phyloP scores from a whole-genome alignment of 257 asterid genomes.

The Solanum lycopersicoides region DNA sequence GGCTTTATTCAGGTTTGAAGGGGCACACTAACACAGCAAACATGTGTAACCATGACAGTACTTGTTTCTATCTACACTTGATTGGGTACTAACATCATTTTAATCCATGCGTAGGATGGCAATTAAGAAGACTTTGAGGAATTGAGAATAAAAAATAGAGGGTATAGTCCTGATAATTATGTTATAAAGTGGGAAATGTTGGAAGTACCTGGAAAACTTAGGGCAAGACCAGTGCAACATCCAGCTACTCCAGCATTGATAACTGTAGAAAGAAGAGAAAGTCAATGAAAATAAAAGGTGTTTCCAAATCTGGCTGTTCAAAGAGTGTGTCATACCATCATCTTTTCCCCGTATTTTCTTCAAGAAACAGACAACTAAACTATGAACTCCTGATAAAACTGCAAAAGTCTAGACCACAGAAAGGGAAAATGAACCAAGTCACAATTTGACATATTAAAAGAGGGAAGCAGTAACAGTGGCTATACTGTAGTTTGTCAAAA shows the following conservation, averaged over 20 bases:
- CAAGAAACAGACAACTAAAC: slow-evolving; percentile 76
- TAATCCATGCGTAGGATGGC: neutral
- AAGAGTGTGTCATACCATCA: slow-evolving; percentile 46
- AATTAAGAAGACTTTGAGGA: neutral
- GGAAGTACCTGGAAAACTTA: slow-evolving; percentile 72
- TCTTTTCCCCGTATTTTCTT: slow-evolving; percentile 84
- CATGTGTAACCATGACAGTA: neutral
- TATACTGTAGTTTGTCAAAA: neutral
- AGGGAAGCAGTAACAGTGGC: neutral
- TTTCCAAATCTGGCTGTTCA: neutral
- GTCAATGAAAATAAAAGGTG: neutral
- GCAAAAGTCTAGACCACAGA: slow-evolving; percentile 58
- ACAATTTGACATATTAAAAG: neutral
- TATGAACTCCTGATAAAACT: slow-evolving; percentile 82
- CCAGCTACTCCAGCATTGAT: slow-evolving; percentile 96
- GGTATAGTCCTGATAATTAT: neutral
- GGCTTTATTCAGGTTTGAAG: neutral
- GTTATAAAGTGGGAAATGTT: neutral
- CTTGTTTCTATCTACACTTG: neutral
- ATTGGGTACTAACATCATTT: neutral
- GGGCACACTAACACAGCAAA: neutral
- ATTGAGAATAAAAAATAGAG: neutral
- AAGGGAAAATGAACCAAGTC: neutral
- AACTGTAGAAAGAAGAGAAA: slow-evolving; percentile 28
- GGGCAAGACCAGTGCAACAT: slow-evolving; percentile 94